Conservation (phyloP, 345 rosid species). For the Aquilaria malaccensis region DNA sequence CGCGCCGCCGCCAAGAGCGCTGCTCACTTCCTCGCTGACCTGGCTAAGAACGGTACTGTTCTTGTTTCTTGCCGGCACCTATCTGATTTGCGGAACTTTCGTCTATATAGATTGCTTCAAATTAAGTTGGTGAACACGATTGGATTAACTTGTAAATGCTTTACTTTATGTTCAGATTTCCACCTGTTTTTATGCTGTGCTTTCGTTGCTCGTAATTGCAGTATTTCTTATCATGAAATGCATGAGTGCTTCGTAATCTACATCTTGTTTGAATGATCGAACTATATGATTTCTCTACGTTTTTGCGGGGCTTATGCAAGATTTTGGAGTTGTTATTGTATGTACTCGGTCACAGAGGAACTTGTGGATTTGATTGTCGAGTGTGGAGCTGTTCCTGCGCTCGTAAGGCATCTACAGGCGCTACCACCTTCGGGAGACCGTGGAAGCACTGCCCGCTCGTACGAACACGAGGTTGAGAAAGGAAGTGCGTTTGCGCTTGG, state of each 20-base stretch:
- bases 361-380: constrained; percentile 45
- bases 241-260: too few relatives aligned
- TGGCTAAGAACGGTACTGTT: constrained; percentile 44
- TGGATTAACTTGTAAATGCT: too few relatives aligned
- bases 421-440: constrained; percentile 11
- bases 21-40: constrained; percentile 31
- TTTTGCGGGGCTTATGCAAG: too few relatives aligned
- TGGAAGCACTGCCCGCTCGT: constrained; percentile 6
- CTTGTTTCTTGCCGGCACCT: not conserved
- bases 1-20: constrained; percentile 45
- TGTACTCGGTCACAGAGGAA: constrained; percentile 34
- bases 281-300: too few relatives aligned
- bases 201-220: not conserved
- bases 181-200: not conserved
- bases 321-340: not conserved
- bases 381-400: constrained; percentile 53
- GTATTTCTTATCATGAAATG: not conserved
- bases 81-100: not conserved
- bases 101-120: too few relatives aligned
- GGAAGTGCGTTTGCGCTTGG: constrained; percentile 53
- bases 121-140: too few relatives aligned
- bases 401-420: constrained; percentile 42
- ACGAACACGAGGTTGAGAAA: constrained; percentile 52
- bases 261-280: too few relatives aligned
- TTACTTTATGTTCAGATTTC: not conserved